Evolutionary conservation across 75 land plant genomes (phyloP).

Genomic region (Sequoiadendron giganteum): DNA sequence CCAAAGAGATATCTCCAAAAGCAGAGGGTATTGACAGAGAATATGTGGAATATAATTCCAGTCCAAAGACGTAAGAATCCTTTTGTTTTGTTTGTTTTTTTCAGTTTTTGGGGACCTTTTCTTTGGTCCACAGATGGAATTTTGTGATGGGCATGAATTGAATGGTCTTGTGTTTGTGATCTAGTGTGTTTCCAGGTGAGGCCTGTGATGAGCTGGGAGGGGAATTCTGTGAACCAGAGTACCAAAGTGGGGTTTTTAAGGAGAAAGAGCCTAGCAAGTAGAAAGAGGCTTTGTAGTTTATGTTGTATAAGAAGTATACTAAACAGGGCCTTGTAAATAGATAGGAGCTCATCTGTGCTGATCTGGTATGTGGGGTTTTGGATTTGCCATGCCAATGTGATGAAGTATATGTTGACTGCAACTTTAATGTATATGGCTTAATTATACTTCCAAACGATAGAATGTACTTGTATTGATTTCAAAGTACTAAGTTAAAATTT

Average conservation of each 20-base stretch:
- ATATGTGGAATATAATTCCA: slow-evolving; percentile 41
- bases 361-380: no score
- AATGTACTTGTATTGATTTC: no score
- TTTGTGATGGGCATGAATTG: background rate
- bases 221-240: slow-evolving; percentile 63
- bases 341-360: background rate
- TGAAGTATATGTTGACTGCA: no score
- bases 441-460: no score
- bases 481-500: no score
- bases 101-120: background rate
- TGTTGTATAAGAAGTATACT: no score
- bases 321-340: background rate
- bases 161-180: background rate
- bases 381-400: no score
- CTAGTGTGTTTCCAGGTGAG: slow-evolving; percentile 74
- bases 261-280: slow-evolving; percentile 12
- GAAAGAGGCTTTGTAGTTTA: background rate
- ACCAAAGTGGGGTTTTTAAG: slow-evolving; percentile 38
- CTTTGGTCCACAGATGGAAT: background rate
- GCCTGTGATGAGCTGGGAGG: slow-evolving; percentile 93
- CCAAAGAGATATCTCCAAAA: background rate
- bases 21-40: slow-evolving; percentile 41
- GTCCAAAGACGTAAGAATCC: slow-evolving; percentile 42
- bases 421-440: no score
- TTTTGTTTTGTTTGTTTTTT: background rate